phyloP scores from a whole-genome alignment of 2,329 filamentous ascomycete genomes.

The Chaetomium olivaceum region DNA sequence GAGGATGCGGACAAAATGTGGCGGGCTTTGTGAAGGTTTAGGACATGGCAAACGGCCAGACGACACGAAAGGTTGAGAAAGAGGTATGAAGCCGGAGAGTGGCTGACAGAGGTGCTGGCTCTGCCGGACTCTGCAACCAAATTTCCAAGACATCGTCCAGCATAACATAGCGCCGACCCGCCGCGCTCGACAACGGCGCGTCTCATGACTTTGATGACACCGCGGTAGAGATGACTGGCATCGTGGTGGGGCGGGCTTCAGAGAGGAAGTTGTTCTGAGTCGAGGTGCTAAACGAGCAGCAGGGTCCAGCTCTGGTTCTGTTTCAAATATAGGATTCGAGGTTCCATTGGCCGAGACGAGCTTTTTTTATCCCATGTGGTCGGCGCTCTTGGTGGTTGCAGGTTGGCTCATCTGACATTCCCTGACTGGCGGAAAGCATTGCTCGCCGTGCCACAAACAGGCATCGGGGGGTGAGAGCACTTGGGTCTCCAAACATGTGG shows the following conservation, averaged over 20 bases:
- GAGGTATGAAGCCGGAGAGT: background rate
- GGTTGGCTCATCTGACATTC: background rate
- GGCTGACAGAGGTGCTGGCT: background rate
- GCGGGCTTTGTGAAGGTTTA: background rate
- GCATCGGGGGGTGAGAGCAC: constrained; percentile 10
- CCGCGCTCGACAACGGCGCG: background rate
- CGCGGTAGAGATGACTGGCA: background rate
- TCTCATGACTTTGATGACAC: background rate
- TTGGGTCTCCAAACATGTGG: constrained; percentile 14
- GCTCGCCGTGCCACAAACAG: constrained; percentile 23
- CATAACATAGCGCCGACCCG: background rate
- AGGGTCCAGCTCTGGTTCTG: background rate
- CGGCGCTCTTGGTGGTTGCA: constrained; percentile 4
- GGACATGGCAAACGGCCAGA: background rate
- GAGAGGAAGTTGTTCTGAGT: background rate
- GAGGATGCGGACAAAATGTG: background rate
- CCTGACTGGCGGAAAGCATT: constrained; percentile 18
- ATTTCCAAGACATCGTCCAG: background rate
- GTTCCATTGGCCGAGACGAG: constrained; percentile 1
- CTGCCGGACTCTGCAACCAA: background rate
- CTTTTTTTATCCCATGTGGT: constrained; percentile 12
- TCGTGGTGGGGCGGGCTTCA: background rate
- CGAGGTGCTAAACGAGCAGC: background rate
- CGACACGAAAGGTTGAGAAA: background rate
- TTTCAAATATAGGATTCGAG: constrained; percentile 4